A percentile compares a stretch with the other conserved stretches of the same genome.
Conservation (phyloP, 768 basidiomycete species). For the Paxillus ammoniavirescens region DNA sequence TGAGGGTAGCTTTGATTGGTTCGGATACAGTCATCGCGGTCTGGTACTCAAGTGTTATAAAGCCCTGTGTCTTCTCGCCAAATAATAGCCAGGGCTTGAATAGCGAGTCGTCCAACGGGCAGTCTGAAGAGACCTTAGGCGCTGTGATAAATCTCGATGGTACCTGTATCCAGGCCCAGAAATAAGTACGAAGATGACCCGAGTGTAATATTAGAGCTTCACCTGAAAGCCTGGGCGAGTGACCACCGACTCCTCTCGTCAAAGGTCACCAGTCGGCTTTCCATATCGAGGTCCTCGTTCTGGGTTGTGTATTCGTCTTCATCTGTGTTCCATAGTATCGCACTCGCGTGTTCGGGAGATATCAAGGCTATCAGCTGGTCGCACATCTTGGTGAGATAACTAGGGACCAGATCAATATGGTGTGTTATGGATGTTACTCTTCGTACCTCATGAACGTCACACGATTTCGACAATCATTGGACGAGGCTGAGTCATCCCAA, state of each 20-base stretch:
- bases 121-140: slow-evolving; percentile 5
- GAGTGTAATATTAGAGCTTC: background rate
- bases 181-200: too few species aligned
- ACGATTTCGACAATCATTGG: slow-evolving; percentile 44
- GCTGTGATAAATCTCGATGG: slow-evolving; percentile 9
- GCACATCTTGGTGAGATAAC: slow-evolving; percentile 54
- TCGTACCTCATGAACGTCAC: slow-evolving; percentile 55
- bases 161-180: background rate
- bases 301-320: slow-evolving; percentile 10
- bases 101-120: background rate
- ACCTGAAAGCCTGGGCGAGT: slow-evolving; percentile 45
- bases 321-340: slow-evolving; percentile 39
- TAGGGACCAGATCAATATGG: slow-evolving; percentile 12
- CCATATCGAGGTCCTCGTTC: slow-evolving; percentile 27
- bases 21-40: slow-evolving; percentile 2
- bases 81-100: slow-evolving; percentile 26
- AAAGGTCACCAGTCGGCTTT: slow-evolving; percentile 46
- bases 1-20: background rate
- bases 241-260: slow-evolving; percentile 47
- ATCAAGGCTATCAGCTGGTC: slow-evolving; percentile 51
- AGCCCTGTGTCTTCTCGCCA: slow-evolving; percentile 36
- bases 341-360: slow-evolving; percentile 39
- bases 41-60: slow-evolving; percentile 27
- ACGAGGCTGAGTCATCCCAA: slow-evolving; percentile 46
- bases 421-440: too few species aligned